Base-by-base conservation (phyloP, 1,284 basidiomycete species). In the Austropuccinia psidii region DNA sequence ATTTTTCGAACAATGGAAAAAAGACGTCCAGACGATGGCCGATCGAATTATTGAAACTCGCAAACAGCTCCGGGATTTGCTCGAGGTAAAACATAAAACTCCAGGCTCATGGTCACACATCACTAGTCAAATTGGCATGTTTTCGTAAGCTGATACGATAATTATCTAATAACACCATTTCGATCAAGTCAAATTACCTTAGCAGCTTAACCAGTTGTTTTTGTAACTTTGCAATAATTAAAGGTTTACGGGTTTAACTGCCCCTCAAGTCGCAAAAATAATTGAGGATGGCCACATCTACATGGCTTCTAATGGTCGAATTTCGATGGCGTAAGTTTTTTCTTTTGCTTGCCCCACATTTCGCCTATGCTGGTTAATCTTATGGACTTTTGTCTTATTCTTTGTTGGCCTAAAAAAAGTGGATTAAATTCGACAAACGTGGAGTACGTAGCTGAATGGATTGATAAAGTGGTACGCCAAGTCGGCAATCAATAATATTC, bases 1-100 rank as follows among this genome's bases (percentile, higher is more conserved):
- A 69, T 83, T 95, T 78, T 93, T 91, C 78, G 86, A 85, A 76
- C 87, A 92, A 79, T 97, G 94, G 95, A 88, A 92, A 80, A 82
- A 82, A 70, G 94, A 98, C 81, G 91, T 98, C 80, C 83, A 85
- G 81, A 91, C 90, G 76, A 98, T 98, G 94, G 88, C 93, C 0
- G 85, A 87, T 54, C 87, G 95, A 54, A 93, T 98, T 79, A 93
- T 93, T 77, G 85, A 86, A 73, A 97, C 96, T 87, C 87, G 95
- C 50, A 85, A 88, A 78, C 86, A 90, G 83, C 84, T 98, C 76
- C 86, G 86, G 82, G 84, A 87, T 72, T 81, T 92, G 76, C 81
- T 98, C 80, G 90, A 88, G 27, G 86, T 91, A 76, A 87, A 91
- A 82, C 83, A 91, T 79, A 86, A 92, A 83, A 98, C 95, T 61